Evolutionary conservation across 2,329 filamentous ascomycete genomes (phyloP), one percentile per base, ranked within the genome.

Genomic region (Fonsecaea nubica): DNA sequence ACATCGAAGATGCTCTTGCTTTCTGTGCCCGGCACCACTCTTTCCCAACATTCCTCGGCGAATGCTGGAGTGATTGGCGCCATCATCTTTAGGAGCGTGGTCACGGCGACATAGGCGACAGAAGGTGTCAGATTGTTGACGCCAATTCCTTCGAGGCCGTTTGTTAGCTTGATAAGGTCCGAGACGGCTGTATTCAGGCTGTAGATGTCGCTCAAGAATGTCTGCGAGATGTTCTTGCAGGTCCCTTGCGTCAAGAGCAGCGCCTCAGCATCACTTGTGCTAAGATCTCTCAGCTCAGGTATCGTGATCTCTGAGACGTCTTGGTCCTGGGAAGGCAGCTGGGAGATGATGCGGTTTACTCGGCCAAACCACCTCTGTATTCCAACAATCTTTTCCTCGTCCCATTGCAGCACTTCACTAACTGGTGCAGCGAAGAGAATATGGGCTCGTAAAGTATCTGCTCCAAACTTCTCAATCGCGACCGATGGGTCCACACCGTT

Each of bases 341-440:
- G 79, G 21, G 65, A 70, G 4, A 89, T 83, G 36, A 90, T 79
- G 53, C 88, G 86, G 76, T 89, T 81, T 15, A 96, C 76, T 21
- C 90, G 85, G 3, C 84, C 82, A 15, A 96, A 84, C 93, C 93
- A 97, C 60, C 93, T 86, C 58, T 91, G 90, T 18, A 96, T 86
- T 2, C 93, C 93, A 0, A 88, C 82, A 58, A 97, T 94, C 76
- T 93, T 94, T 48, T 85, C 81, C 74, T 92, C 91, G 62, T 96
- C 92, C 92, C 93, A 97, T 76, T 95, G 91, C 1, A 97, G 84
- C 1, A 95, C 86, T 64, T 96, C 92, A 50, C 84, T 88, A 13
- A 96, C 90, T 0, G 93, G 92, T 0, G 93, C 93, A 73, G 93
- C 91, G 81, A 97, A 96, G 6, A 97, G 84, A 75, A 97, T 91